Conservation (phyloP, 495 filamentous ascomycete species). For the Xylaria sp. region DNA sequence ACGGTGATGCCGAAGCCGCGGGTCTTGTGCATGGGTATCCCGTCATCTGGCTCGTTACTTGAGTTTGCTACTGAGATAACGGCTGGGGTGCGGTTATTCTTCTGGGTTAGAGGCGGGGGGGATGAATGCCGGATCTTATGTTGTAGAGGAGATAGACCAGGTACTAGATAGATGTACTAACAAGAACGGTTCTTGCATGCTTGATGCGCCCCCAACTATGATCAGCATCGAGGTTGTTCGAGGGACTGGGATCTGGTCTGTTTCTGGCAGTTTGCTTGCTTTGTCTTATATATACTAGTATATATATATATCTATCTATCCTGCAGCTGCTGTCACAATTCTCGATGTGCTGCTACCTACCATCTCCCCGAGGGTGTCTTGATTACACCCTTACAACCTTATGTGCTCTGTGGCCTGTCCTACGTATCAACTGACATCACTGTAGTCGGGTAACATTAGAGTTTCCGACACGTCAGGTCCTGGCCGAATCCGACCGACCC, state of each 20-base stretch:
- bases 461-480: constrained; percentile 23
- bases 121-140: background rate
- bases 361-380: background rate
- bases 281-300: constrained; percentile 15
- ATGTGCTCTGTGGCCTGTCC: too few species aligned
- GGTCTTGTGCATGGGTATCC: constrained; percentile 3
- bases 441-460: constrained; percentile 15
- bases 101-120: constrained; percentile 8
- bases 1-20: constrained; percentile 2
- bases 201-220: constrained; percentile 10
- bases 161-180: background rate
- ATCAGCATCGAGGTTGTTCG: constrained; percentile 7
- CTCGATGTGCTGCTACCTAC: background rate
- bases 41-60: constrained; percentile 10
- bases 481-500: constrained; percentile 12
- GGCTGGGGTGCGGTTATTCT: background rate
- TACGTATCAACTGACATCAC: constrained; percentile 7
- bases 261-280: constrained; percentile 4
- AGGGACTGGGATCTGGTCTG: constrained; percentile 6
- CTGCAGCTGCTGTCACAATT: constrained; percentile 31
- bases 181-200: background rate
- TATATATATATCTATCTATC: too few species aligned
- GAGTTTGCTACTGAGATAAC: background rate
- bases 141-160: too few species aligned
- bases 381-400: background rate